Evolutionary conservation across 2,329 filamentous ascomycete species (phyloP).

Genomic region (Truncatella angustata): DNA sequence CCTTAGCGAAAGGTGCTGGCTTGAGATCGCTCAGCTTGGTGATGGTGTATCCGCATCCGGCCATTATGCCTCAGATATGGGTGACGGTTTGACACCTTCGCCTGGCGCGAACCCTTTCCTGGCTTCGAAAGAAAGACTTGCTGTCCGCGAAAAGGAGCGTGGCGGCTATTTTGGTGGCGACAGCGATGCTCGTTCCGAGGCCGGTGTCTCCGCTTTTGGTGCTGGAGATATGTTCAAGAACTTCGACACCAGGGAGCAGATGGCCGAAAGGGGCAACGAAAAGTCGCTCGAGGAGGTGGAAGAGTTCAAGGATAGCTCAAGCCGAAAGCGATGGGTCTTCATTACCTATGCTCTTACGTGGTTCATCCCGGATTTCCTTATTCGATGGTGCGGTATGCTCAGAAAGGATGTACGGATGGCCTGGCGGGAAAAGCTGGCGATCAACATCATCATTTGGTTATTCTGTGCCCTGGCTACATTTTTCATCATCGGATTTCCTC

Average conservation of each 20-base stretch:
- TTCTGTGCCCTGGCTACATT: constrained; percentile 76
- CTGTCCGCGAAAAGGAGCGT: constrained; percentile 75
- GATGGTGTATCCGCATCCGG: constrained; percentile 57
- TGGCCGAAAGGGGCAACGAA: constrained; percentile 93
- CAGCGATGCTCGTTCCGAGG: constrained; percentile 83
- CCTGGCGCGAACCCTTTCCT: constrained; percentile 58
- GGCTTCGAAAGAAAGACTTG: constrained; percentile 62
- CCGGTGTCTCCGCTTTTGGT: constrained; percentile 85
- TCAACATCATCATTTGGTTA: constrained; percentile 97
- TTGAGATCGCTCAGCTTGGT: constrained; percentile 76
- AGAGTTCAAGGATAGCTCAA: constrained; percentile 71
- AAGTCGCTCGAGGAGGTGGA: constrained; percentile 90
- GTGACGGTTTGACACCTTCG: constrained; percentile 57
- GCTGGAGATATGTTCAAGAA: constrained; percentile 98
- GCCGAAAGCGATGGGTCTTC: constrained; percentile 88
- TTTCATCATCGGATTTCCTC: constrained; percentile 86
- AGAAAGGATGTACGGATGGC: constrained; percentile 90
- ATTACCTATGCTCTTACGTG: constrained; percentile 82
- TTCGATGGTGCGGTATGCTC: constrained; percentile 74
- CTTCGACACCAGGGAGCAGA: constrained; percentile 86
- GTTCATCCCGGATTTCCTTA: constrained; percentile 80
- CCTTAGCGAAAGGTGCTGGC: constrained; percentile 92
- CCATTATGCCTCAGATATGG: constrained; percentile 60
- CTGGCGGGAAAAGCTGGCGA: constrained; percentile 96
- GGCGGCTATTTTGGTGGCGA: constrained; percentile 82